Conservation (phyloP, 345 rosid species). For the Cardiospermum halicacabum region DNA sequence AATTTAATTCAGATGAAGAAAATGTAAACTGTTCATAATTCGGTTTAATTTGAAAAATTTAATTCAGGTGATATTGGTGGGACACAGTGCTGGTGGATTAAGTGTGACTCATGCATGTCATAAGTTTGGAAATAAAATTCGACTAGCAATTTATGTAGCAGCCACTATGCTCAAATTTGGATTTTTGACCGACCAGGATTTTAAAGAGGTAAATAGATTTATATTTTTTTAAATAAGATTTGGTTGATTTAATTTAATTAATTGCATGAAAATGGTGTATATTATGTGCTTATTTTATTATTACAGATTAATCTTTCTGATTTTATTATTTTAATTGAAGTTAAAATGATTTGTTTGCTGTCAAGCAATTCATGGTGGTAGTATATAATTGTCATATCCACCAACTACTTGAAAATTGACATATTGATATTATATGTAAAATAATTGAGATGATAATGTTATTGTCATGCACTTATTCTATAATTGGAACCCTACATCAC, state of each 20-base stretch:
- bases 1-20: no score
- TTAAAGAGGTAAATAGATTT: slow-evolving; percentile 46
- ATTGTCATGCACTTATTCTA: slow-evolving; percentile 2
- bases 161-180: slow-evolving; percentile 85
- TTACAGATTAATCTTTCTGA: no score
- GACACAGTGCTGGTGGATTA: slow-evolving; percentile 93
- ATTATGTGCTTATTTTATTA: no score
- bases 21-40: no score
- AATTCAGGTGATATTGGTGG: slow-evolving; percentile 77
- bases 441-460: background rate
- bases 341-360: no score
- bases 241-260: no score
- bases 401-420: background rate
- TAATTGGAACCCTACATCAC: no score
- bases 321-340: no score
- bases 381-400: background rate
- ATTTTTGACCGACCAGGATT: slow-evolving; percentile 46
- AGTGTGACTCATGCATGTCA: slow-evolving; percentile 61
- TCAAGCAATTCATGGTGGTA: slow-evolving; percentile 13
- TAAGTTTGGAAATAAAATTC: slow-evolving; percentile 53
- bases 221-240: no score
- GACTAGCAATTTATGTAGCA: slow-evolving; percentile 58
- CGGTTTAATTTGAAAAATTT: no score
- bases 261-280: no score
- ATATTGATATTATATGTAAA: background rate